Evolutionary conservation across 257 asterid species (phyloP).

Genomic region (Lantana camara): DNA sequence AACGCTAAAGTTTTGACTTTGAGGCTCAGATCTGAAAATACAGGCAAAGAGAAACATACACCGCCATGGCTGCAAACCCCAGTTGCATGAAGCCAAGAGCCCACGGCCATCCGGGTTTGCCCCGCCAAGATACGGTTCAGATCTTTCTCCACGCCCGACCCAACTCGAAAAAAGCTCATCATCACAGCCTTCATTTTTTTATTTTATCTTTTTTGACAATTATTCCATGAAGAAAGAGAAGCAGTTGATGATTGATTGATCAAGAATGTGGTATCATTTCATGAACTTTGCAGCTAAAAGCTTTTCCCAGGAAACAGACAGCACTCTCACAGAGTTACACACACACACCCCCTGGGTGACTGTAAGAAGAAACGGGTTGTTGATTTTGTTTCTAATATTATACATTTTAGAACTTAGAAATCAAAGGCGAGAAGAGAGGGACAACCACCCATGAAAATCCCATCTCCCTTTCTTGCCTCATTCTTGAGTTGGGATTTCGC

Average conservation of each 20-base stretch:
- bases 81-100: not conserved
- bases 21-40: constrained; percentile 42
- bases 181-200: constrained; percentile 26
- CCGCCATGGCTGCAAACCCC: constrained; percentile 53
- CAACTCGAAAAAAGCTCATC: constrained; percentile 29
- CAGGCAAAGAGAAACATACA: constrained; percentile 22
- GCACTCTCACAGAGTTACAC: constrained; percentile 5
- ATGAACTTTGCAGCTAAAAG: no score
- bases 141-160: constrained; percentile 32
- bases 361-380: constrained; percentile 12
- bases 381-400: not conserved
- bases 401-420: no score
- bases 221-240: not conserved
- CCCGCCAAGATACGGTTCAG: constrained; percentile 52
- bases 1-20: not conserved
- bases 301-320: not conserved
- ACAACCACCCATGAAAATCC: constrained; percentile 25
- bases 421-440: constrained; percentile 29
- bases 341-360: constrained; percentile 13
- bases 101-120: constrained; percentile 29
- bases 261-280: no score
- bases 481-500: constrained; percentile 28
- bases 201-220: not conserved
- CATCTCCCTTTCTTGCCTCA: constrained; percentile 23
- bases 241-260: not conserved